Evolutionary conservation across 225 moss, liverwort and hornwort species (phyloP).

Genomic region (Climacium dendroides): DNA sequence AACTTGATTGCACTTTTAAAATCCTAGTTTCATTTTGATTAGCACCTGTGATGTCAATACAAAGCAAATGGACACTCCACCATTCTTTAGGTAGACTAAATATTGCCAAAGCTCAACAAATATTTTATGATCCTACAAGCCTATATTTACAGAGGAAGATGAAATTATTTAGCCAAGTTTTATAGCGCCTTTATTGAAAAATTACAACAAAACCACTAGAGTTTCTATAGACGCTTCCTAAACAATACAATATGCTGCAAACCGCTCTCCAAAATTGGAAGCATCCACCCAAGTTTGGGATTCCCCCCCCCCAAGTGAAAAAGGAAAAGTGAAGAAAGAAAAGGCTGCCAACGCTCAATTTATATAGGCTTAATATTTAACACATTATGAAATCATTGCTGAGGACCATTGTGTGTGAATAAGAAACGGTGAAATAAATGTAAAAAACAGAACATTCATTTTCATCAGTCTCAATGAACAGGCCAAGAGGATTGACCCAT

Average conservation of each 20-base stretch:
- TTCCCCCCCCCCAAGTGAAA: rapidly evolving
- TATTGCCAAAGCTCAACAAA: too few species aligned
- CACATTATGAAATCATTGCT: background rate
- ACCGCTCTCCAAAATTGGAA: background rate
- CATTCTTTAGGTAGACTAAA: too few species aligned
- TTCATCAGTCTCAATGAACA: too few species aligned
- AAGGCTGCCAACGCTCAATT: background rate
- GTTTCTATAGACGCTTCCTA: background rate
- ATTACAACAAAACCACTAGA: background rate
- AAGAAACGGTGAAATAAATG: too few species aligned
- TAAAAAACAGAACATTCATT: too few species aligned
- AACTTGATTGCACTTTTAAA: background rate
- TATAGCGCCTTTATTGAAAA: background rate
- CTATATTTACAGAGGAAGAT: background rate
- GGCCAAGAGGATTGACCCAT: too few species aligned
- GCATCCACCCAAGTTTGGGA: background rate
- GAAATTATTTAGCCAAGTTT: background rate
- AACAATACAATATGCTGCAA: too few species aligned
- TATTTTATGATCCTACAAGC: background rate
- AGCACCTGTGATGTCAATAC: background rate
- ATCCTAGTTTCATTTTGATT: too few species aligned
- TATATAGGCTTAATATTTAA: background rate
- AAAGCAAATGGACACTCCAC: background rate
- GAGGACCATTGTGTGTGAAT: too few species aligned
- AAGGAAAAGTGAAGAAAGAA: background rate